A percentile compares a stretch with the other conserved stretches of the same genome.
Evolutionary conservation across 352 stramenopile species (phyloP).

Genomic region (Phytophthora quininea): DNA sequence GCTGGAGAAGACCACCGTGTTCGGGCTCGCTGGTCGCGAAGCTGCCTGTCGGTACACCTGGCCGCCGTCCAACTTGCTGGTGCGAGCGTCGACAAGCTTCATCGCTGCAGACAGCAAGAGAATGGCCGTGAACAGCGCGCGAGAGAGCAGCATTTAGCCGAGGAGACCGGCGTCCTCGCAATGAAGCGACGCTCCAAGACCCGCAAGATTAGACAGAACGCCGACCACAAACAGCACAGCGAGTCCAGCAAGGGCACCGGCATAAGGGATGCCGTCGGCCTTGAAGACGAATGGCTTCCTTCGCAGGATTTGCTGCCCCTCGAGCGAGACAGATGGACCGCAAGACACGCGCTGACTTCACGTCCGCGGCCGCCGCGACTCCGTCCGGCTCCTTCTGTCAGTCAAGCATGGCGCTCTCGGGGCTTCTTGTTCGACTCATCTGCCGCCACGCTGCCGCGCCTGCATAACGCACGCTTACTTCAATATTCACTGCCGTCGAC

Average conservation of each 20-base stretch:
- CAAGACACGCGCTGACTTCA: slow-evolving; percentile 15
- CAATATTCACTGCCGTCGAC: slow-evolving; percentile 2
- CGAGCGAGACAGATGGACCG: slow-evolving; percentile 22
- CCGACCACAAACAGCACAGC: not conserved
- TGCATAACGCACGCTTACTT: slow-evolving; percentile 1
- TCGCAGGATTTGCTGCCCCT: not conserved
- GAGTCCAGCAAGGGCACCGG: too few relatives aligned
- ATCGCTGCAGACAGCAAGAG: slow-evolving; percentile 8
- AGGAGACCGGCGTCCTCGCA: not conserved
- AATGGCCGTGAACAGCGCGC: not conserved
- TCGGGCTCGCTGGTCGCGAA: slow-evolving; percentile 16
- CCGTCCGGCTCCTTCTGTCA: slow-evolving; percentile 1
- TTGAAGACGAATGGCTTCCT: slow-evolving; percentile 4
- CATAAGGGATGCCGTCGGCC: not conserved
- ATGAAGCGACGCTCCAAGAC: not conserved
- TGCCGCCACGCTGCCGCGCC: slow-evolving; percentile 6
- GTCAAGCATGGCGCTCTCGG: not conserved
- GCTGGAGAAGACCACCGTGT: slow-evolving; percentile 50
- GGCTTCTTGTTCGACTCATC: slow-evolving; percentile 6
- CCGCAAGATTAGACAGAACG: not conserved
- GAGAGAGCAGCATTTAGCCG: slow-evolving; percentile 1
- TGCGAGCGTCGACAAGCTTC: slow-evolving; percentile 14
- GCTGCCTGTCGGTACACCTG: slow-evolving; percentile 29
- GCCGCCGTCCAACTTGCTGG: slow-evolving; percentile 26
- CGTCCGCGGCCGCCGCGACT: not conserved